phyloP scores from a whole-genome alignment of 2,329 filamentous ascomycete genomes.

The Teratosphaeria nubilosa region DNA sequence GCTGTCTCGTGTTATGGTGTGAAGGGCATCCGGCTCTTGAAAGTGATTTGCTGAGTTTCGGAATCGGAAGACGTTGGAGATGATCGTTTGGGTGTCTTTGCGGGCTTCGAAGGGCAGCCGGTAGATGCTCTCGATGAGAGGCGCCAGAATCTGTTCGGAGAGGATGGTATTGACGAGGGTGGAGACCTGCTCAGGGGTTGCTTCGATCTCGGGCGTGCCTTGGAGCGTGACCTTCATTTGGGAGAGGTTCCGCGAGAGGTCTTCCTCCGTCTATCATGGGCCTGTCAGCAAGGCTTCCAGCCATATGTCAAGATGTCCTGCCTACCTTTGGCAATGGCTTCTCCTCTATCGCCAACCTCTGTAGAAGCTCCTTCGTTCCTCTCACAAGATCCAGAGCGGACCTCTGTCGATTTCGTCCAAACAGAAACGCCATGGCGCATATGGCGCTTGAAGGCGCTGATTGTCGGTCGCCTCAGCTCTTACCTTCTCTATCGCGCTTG shows the following conservation, averaged over 20 bases:
- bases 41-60: slow-evolving; percentile 57
- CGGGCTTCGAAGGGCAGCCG: slow-evolving; percentile 88
- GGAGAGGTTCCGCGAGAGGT: slow-evolving; percentile 71
- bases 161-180: slow-evolving; percentile 76
- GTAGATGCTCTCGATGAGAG: slow-evolving; percentile 72
- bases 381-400: slow-evolving; percentile 52
- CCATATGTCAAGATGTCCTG: neutral
- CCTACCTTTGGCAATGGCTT: slow-evolving; percentile 30
- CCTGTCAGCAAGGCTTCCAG: slow-evolving; percentile 14
- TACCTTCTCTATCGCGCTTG: neutral
- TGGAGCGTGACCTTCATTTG: slow-evolving; percentile 92
- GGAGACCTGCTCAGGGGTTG: slow-evolving; percentile 76
- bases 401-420: slow-evolving; percentile 52
- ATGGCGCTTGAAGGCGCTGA: slow-evolving; percentile 1
- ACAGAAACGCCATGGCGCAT: slow-evolving; percentile 57
- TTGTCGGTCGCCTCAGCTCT: neutral
- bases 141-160: slow-evolving; percentile 77
- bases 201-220: slow-evolving; percentile 83
- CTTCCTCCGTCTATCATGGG: slow-evolving; percentile 59
- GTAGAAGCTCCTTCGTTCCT: slow-evolving; percentile 53
- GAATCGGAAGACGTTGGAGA: slow-evolving; percentile 90
- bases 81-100: slow-evolving; percentile 91
- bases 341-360: slow-evolving; percentile 47
- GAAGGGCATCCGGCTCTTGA: slow-evolving; percentile 71
- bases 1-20: slow-evolving; percentile 76